phyloP scores from a whole-genome alignment of 2,329 filamentous ascomycete genomes.

The Penicillium sp. region DNA sequence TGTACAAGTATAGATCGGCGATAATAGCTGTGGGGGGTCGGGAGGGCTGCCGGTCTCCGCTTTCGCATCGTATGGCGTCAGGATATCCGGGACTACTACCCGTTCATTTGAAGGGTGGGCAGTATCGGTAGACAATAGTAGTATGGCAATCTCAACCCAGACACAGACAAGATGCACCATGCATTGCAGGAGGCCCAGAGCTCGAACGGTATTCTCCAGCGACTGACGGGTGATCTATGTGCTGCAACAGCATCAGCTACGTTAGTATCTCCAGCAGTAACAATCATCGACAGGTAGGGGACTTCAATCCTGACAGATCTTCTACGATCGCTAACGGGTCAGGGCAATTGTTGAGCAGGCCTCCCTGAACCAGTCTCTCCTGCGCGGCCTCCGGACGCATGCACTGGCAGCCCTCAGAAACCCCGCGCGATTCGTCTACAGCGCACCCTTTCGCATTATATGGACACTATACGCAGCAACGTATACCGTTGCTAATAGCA shows the following conservation, averaged over 20 bases:
- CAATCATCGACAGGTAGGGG: conserved; percentile 34
- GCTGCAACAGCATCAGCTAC: conserved; percentile 33
- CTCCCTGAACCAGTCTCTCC: conserved; percentile 27
- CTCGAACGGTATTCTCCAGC: not conserved
- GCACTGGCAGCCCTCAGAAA: conserved; percentile 26
- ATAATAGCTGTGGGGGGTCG: not conserved
- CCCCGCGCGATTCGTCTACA: conserved; percentile 36
- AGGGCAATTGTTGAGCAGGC: conserved; percentile 35
- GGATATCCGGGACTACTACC: not conserved
- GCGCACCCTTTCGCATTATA: conserved; percentile 44
- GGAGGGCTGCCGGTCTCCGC: conserved; percentile 2
- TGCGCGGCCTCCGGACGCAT: conserved; percentile 29
- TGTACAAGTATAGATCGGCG: not conserved
- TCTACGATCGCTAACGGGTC: not conserved
- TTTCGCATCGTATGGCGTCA: not conserved
- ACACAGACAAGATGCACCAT: not conserved
- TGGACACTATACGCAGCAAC: conserved; percentile 76
- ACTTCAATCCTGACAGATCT: not conserved
- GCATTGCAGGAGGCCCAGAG: not conserved
- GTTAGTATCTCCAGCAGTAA: conserved; percentile 32
- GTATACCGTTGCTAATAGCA: conserved; percentile 80
- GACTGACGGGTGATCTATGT: conserved; percentile 27
- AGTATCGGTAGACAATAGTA: not conserved
- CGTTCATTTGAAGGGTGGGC: not conserved
- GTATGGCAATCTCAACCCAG: not conserved